Base-by-base conservation (phyloP, 2,329 filamentous ascomycete genomes). In the Aphanoascus verrucosus region DNA sequence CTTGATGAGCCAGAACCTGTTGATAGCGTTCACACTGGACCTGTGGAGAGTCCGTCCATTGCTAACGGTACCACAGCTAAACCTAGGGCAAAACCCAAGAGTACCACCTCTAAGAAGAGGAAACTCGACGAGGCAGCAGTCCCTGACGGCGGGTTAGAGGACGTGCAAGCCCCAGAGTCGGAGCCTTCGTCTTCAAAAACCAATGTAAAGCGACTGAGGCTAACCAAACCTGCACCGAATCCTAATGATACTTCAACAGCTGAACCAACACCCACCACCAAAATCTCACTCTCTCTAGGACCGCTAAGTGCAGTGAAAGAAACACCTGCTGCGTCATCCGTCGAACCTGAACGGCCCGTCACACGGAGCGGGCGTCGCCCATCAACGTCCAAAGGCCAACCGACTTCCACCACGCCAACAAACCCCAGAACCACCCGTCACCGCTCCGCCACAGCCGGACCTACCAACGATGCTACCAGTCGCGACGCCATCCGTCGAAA, bases 121-220 rank as follows among this genome's bases (percentile, higher is more conserved):
- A 83, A 82, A 61, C 69, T 76, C 40, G 78, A 81, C 47, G 67
- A 73, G 31, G 69, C 69, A 17, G 69, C 69, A 1, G 63, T 65
- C 8, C 57, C 60, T n/a, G 64, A 64, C 28, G 48, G 57, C 28
- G 48, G 57, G 15, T 41, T 17, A 49, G 54, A 56, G 61, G 60
- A 49, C 49, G 20, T 45, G 31, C 61, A 64, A 47, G 61, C 62
- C 28, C 57, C 61, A 9, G 53, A 62, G 45, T 59, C 62, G 19
- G 57, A 59, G 31, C 51, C 35, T 48, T 20, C 38, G n/a, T 41
- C 53, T 11, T 32, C 38, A 12, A 63, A 64, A 40, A 62, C 61
- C 41, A 60, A 64, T 48, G 62, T 63, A 17, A 73, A 71, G 59
- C 69, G 65, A 55, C 70, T 68, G 48, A 72, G 67, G 59, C 66